A percentile compares a stretch with the other conserved stretches of the same genome.
Conservation (phyloP, 2,329 filamentous ascomycete species). For the Cladorrhinum sp. region DNA sequence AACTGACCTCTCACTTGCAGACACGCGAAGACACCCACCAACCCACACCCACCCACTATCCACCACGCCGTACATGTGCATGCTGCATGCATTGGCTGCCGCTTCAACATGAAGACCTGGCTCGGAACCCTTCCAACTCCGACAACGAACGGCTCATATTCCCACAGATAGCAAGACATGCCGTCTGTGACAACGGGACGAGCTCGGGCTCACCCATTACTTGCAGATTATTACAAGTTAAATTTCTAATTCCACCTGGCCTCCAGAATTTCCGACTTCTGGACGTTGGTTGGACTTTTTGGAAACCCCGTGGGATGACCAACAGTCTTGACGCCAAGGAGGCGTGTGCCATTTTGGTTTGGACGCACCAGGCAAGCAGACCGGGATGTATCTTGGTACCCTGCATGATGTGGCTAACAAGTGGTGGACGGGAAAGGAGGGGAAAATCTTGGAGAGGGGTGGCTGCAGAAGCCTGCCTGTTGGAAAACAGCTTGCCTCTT, state of each 20-base stretch:
- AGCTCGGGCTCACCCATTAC: not conserved
- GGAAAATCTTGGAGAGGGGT: conserved; percentile 3
- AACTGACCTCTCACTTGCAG: conserved; percentile 11
- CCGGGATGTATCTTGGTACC: conserved; percentile 3
- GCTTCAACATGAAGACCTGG: conserved; percentile 26
- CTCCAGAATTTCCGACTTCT: not conserved
- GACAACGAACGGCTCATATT: not conserved
- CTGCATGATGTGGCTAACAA: conserved; percentile 1
- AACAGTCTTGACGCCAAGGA: not conserved
- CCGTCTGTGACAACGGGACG: not conserved
- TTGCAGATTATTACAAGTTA: not conserved
- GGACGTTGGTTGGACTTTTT: conserved; percentile 1
- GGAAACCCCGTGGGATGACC: not conserved
- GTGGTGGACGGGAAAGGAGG: conserved; percentile 1
- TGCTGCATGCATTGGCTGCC: conserved; percentile 38
- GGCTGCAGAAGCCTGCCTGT: conserved; percentile 8
- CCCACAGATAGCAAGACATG: not conserved
- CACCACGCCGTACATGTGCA: conserved; percentile 23
- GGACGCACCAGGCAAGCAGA: not conserved
- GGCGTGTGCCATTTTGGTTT: conserved; percentile 1
- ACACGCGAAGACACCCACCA: conserved; percentile 9
- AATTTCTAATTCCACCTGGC: not conserved
- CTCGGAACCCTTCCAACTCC: not conserved
- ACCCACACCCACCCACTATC: conserved; percentile 10
- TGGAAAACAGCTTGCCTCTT: too few relatives aligned